These are phyloP conservation scores for Boletus bicolor DNA, from an alignment of 768 basidiomycete species.

Conservation along the genomic window DNA sequence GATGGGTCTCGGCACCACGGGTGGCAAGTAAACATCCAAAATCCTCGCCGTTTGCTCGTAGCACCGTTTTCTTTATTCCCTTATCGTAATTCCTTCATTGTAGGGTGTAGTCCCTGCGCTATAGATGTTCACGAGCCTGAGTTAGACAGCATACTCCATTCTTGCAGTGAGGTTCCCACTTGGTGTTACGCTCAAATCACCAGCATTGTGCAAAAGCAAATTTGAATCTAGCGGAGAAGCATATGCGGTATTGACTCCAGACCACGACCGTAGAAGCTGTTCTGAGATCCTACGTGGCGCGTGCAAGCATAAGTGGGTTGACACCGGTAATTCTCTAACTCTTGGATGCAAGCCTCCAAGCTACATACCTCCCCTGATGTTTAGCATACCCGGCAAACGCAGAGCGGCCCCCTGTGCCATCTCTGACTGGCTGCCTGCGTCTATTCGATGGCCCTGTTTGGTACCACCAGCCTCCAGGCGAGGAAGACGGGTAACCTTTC, in stretches of 20 bases:
- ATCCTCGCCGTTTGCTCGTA: not conserved
- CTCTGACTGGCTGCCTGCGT: too few relatives aligned
- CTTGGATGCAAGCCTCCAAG: too few relatives aligned
- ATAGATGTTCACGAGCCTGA: conserved; percentile 6
- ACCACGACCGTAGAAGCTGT: too few relatives aligned
- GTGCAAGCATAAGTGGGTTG: too few relatives aligned
- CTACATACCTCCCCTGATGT: too few relatives aligned
- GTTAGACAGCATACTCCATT: not conserved
- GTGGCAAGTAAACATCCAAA: conserved; percentile 63
- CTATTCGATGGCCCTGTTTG: too few relatives aligned
- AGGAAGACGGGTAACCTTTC: not conserved
- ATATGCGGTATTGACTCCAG: not conserved
- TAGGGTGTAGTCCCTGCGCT: not conserved
- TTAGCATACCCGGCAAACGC: too few relatives aligned
- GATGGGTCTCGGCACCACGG: conserved; percentile 84
- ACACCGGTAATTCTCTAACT: too few relatives aligned
- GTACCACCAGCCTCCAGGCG: not conserved
- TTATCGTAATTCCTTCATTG: conserved; percentile 3
- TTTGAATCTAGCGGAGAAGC: too few relatives aligned
- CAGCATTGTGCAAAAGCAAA: not conserved
- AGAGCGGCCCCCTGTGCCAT: too few relatives aligned
- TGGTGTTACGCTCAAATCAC: not conserved
- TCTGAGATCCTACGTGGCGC: too few relatives aligned
- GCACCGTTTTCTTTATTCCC: not conserved
- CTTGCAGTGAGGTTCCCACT: not conserved